A percentile compares a stretch with the other conserved stretches of the same genome.
These are phyloP conservation scores for Aurantiochytrium sp. DNA, from an alignment of 108 stramenopile genomes.

Conservation along the genomic window DNA sequence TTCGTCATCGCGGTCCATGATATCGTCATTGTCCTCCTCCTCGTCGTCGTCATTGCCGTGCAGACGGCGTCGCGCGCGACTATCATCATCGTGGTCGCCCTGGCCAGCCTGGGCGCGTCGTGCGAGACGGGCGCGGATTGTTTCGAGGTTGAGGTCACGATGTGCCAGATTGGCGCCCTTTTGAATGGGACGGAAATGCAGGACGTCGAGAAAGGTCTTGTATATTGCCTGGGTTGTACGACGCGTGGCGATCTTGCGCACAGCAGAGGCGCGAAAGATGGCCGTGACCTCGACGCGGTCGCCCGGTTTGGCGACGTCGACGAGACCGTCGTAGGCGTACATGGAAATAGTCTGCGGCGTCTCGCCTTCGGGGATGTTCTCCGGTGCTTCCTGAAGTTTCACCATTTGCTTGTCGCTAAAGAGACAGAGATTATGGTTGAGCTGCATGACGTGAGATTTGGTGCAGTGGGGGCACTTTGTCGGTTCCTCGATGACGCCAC, in stretches of 20 bases:
- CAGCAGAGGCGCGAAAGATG: slow-evolving; percentile 84
- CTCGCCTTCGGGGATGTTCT: slow-evolving; percentile 94
- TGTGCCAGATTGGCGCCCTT: slow-evolving; percentile 19
- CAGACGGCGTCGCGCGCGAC: neutral
- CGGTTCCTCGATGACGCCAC: slow-evolving; percentile 87
- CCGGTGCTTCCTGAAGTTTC: slow-evolving; percentile 90
- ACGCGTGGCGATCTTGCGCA: slow-evolving; percentile 75
- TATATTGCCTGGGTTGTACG: slow-evolving; percentile 79
- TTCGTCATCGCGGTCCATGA: too few species aligned
- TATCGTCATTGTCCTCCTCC: too few species aligned
- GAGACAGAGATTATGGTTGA: slow-evolving; percentile 85
- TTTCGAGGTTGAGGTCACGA: neutral
- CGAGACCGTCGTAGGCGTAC: slow-evolving; percentile 93
- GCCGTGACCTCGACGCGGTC: slow-evolving; percentile 95
- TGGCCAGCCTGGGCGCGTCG: slow-evolving; percentile 17
- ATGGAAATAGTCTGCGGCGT: slow-evolving; percentile 86
- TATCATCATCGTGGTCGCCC: neutral
- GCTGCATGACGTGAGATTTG: slow-evolving; percentile 42
- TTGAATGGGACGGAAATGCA: slow-evolving; percentile 71
- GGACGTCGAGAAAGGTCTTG: slow-evolving; percentile 93
- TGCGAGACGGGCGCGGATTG: slow-evolving; percentile 13
- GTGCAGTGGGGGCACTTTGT: slow-evolving; percentile 50
- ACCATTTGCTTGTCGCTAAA: slow-evolving; percentile 97
- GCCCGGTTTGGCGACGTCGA: slow-evolving; percentile 87
- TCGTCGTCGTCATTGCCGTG: too few species aligned